A percentile compares a stretch with the other conserved stretches of the same genome.
Evolutionary conservation across 139 green algal genomes (phyloP).

Genomic region (Nannochloris sp.): DNA sequence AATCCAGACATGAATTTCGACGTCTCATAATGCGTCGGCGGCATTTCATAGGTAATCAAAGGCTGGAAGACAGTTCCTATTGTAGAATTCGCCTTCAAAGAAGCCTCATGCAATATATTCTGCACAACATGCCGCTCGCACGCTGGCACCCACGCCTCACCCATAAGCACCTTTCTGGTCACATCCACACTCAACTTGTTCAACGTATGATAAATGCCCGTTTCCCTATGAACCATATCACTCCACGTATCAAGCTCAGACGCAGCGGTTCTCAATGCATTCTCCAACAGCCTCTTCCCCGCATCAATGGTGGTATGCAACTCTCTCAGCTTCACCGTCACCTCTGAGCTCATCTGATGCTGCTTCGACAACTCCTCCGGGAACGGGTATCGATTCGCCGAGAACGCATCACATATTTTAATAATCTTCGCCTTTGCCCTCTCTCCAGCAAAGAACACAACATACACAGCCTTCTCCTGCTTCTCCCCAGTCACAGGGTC

Average conservation of each 20-base stretch:
- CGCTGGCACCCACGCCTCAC: constrained; percentile 85
- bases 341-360: constrained; percentile 81
- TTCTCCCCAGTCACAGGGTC: constrained; percentile 78
- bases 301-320: constrained; percentile 86
- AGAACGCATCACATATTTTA: constrained; percentile 89
- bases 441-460: constrained; percentile 97
- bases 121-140: constrained; percentile 41
- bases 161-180: constrained; percentile 84
- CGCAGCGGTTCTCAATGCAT: constrained; percentile 59
- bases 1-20: constrained; percentile 84
- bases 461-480: constrained; percentile 89
- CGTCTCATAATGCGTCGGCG: constrained; percentile 90
- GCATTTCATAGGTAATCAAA: constrained; percentile 68
- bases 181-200: constrained; percentile 95
- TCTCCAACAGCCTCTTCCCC: constrained; percentile 56
- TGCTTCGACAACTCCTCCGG: constrained; percentile 82
- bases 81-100: constrained; percentile 33
- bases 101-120: constrained; percentile 52
- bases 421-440: constrained; percentile 80
- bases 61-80: constrained; percentile 84
- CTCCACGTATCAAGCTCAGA: constrained; percentile 56
- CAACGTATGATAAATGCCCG: constrained; percentile 93
- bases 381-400: constrained; percentile 94
- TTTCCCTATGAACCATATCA: constrained; percentile 64
- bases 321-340: constrained; percentile 75